These are phyloP conservation scores for Pseudevernia furfuracea DNA, from an alignment of 495 filamentous ascomycete species.

Conservation along the genomic window DNA sequence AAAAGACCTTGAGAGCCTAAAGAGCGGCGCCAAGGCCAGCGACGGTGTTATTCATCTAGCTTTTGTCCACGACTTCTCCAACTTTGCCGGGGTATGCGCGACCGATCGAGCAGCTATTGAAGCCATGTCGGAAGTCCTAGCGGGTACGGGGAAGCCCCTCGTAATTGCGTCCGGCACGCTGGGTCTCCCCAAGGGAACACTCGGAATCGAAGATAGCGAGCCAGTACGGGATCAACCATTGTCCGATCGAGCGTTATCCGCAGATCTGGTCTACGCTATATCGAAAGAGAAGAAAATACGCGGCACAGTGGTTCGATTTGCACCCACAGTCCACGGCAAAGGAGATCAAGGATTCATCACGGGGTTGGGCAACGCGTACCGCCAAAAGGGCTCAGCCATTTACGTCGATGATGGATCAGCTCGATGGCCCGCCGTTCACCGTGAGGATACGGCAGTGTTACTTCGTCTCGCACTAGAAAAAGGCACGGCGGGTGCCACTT, in stretches of 20 bases:
- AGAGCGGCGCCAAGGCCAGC: neutral
- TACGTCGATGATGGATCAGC: slow-evolving; percentile 41
- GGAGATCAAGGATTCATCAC: neutral
- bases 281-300: neutral
- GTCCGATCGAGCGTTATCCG: neutral
- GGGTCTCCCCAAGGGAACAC: neutral
- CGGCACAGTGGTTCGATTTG: neutral
- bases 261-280: neutral
- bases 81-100: slow-evolving; percentile 29
- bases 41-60: neutral
- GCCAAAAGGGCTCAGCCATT: slow-evolving; percentile 16
- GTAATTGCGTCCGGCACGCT: slow-evolving; percentile 29
- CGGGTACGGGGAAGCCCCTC: slow-evolving; percentile 33
- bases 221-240: neutral
- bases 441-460: slow-evolving; percentile 35
- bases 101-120: slow-evolving; percentile 34
- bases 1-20: neutral
- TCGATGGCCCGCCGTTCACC: slow-evolving; percentile 38
- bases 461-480: slow-evolving; percentile 40
- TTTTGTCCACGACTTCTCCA: slow-evolving; percentile 21
- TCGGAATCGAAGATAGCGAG: neutral
- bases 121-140: slow-evolving; percentile 33
- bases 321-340: neutral
- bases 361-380: neutral
- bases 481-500: slow-evolving; percentile 33